Base-by-base conservation (phyloP, 2,329 filamentous ascomycete species). In the Scorias spongiosa region DNA sequence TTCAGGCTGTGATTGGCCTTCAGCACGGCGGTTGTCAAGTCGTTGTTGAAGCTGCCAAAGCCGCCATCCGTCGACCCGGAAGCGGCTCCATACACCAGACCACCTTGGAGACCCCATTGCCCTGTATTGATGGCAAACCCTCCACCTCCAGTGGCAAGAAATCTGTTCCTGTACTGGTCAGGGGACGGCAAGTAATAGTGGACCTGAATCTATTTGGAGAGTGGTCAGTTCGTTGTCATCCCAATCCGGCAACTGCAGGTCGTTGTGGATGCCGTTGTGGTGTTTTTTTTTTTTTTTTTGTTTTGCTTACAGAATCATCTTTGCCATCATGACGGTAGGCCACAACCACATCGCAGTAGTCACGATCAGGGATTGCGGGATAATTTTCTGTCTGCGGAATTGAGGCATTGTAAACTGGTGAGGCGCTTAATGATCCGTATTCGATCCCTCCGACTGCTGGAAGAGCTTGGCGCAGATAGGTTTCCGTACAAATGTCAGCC, bases 51-150 rank as follows among this genome's bases (percentile, higher is more conserved):
- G 28, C 58, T 57, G 28, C 68, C 70, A 49, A 72, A 74, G 1
- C 71, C 70, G 11, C 66, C 70, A 46, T 72, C 67, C 0, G 71
- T 74, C 20, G 63, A 55, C 20, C 70, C 70, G 6, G 65, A 61
- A 2, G 65, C 68, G 36, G 67, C 69, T n/a, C 69, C 69, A 41
- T 69, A 67, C 5, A 58, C 53, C 36, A 71, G 55, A 32, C 68
- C 68, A 36, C 12, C 32, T 9, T 15, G 11, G 32, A 36, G 32
- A 1, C 59, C 62, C 1, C 34, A 54, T 48, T n/a, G 45, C 34
- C 52, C 51, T 41, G 62, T 64, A 47, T 49, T 50, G 43, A 51
- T 49, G 10, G 48, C 48, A 26, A 61, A 65, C 3, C 68, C 69
- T 40, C 66, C 68, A 8, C 69, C 69, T 38, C 69, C 69, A 2